Evolutionary conservation across 2,329 filamentous ascomycete species (phyloP).

Genomic region (Periconia macrospinosa): DNA sequence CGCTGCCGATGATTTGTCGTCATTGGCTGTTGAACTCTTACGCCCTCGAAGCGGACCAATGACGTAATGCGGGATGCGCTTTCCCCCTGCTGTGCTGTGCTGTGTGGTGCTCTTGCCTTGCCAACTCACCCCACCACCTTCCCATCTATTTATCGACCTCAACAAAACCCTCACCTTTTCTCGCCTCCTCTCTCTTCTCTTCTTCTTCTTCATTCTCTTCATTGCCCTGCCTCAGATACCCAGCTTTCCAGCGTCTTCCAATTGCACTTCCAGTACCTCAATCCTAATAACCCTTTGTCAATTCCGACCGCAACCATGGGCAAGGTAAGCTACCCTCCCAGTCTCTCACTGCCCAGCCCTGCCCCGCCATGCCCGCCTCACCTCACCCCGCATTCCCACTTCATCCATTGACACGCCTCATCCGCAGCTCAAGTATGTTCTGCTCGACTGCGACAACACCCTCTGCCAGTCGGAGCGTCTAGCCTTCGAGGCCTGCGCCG

Average conservation of each 20-base stretch:
- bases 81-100: slow-evolving; percentile 16
- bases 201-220: too few relatives aligned
- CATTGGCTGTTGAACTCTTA: neutral
- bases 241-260: slow-evolving; percentile 6
- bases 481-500: slow-evolving; percentile 88
- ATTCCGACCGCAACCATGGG: slow-evolving; percentile 33
- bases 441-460: slow-evolving; percentile 75
- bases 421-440: slow-evolving; percentile 51
- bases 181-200: slow-evolving; percentile 7
- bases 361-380: too few relatives aligned
- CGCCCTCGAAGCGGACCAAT: neutral
- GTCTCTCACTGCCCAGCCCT: slow-evolving; percentile 20
- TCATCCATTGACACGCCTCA: too few relatives aligned
- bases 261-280: slow-evolving; percentile 20
- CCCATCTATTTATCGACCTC: slow-evolving; percentile 25
- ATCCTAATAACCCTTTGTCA: slow-evolving; percentile 7
- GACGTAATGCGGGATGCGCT: slow-evolving; percentile 16
- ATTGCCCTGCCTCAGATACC: neutral
- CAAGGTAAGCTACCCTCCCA: slow-evolving; percentile 22
- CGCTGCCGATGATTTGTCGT: neutral
- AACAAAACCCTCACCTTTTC: slow-evolving; percentile 20
- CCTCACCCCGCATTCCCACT: too few relatives aligned
- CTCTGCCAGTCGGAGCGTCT: slow-evolving; percentile 89
- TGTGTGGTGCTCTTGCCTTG: slow-evolving; percentile 13
- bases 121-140: slow-evolving; percentile 26